Base-by-base conservation (phyloP, 495 filamentous ascomycete genomes). In the Elasticomyces elasticus region DNA sequence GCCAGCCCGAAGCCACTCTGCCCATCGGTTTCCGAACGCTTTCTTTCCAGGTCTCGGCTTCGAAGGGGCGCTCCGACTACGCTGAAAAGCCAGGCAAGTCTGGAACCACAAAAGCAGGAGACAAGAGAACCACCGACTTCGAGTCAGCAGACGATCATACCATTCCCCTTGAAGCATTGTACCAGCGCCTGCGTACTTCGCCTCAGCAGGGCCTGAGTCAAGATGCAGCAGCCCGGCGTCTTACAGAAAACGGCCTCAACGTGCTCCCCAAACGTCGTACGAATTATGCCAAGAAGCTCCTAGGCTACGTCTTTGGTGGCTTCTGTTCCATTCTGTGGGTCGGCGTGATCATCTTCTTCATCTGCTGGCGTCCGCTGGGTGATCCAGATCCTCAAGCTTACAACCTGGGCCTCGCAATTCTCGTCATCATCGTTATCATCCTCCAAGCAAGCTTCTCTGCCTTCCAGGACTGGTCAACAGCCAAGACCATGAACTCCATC, bases 11-110 rank as follows among this genome's bases (percentile, higher is more conserved):
- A n/a, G n/a, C 62, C 19, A 67, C 62, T 7, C 49, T 75, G 20
- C 72, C 67, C 1, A 73, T 74, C 47, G 71, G 71, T 43, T 76
- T 72, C 49, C 73, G 72, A 17, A 71, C 71, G 6, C 61, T 76
- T 24, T 74, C 71, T 9, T 67, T 75, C 45, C 71, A 74, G 41
- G 66, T 76, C 31, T 71, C 72, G 10, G 69, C 73, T 43, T 69
- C 72, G 4, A 64, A 72, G 55, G 33, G n/a, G 61, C 68, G 28
- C 56, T 66, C 23, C 47, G 51, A 0, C n/a, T n/a, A n/a, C n/a
- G n/a, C n/a, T 25, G 52, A 23, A 33, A 49, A 17, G 53, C 17
- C 22, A 5, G 50, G 40, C 7, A 49, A 22, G 49, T 15, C 26
- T 6, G 9, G 15, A 41, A 10, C 49, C 7, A 37, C 7, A 22